Conservation (phyloP, 805 yeast genomes). For the Metschnikowia arizonensis region DNA sequence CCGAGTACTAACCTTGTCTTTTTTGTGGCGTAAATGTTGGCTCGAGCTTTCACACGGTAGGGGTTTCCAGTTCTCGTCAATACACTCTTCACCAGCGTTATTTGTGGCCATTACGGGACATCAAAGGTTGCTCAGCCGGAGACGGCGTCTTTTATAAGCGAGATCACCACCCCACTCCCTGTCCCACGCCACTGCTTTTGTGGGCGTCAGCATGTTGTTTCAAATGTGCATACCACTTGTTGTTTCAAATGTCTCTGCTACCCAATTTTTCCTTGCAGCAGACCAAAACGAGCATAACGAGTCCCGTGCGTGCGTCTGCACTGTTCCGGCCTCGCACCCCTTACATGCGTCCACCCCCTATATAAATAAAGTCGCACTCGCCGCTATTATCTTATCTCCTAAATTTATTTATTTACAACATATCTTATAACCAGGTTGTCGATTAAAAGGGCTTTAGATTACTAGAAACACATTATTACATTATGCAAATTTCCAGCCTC, state of each 20-base stretch:
- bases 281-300: slow-evolving; percentile 1
- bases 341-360: slow-evolving; percentile 4
- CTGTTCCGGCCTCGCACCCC: slow-evolving; percentile 5
- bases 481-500: slow-evolving; percentile 37
- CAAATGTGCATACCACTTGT: not conserved
- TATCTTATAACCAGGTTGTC: slow-evolving; percentile 1
- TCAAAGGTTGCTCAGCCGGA: too few relatives aligned
- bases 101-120: too few relatives aligned
- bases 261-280: not conserved
- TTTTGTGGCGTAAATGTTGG: not conserved
- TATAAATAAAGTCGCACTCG: slow-evolving; percentile 9
- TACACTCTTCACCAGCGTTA: too few relatives aligned
- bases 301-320: not conserved
- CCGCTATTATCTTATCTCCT: slow-evolving; percentile 11
- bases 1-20: not conserved
- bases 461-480: not conserved
- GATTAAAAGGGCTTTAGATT: not conserved
- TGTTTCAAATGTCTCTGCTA: not conserved
- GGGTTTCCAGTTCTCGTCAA: too few relatives aligned
- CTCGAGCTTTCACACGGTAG: too few relatives aligned
- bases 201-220: not conserved
- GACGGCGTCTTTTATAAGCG: not conserved
- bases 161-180: too few relatives aligned
- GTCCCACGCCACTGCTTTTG: not conserved
- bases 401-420: too few relatives aligned